Evolutionary conservation across 2,329 filamentous ascomycete genomes (phyloP).

Genomic region (Sporothrix dimorphospora): DNA sequence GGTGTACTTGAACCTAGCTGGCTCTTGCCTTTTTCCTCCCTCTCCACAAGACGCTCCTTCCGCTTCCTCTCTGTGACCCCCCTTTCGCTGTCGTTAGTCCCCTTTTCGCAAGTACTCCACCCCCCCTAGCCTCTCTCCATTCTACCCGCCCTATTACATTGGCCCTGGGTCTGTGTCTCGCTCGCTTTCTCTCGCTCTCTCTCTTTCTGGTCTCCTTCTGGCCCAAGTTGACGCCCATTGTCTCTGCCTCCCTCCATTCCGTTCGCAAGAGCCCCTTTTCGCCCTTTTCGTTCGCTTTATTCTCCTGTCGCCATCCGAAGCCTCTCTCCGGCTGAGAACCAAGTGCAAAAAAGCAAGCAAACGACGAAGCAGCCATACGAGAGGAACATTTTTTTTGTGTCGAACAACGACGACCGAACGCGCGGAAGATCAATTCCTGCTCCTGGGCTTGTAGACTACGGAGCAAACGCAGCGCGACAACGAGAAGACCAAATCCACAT

Average conservation of each 20-base stretch:
- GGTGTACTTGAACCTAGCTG: constrained; percentile 26
- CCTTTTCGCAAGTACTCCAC: constrained; percentile 29
- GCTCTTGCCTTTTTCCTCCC: constrained; percentile 6
- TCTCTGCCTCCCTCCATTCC: constrained; percentile 23
- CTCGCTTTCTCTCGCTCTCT: constrained; percentile 10
- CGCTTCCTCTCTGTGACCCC: constrained; percentile 21
- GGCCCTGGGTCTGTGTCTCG: background rate
- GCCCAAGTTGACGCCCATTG: background rate
- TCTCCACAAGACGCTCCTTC: constrained; percentile 26
- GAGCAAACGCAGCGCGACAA: background rate
- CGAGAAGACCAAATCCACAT: background rate
- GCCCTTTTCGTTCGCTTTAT: background rate
- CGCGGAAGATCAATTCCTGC: constrained; percentile 17
- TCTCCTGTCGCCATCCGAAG: constrained; percentile 2
- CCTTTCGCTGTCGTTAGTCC: constrained; percentile 20
- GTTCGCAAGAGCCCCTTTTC: constrained; percentile 16
- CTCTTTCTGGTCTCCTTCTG: background rate
- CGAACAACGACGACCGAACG: background rate
- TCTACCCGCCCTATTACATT: constrained; percentile 21
- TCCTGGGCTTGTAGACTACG: background rate
- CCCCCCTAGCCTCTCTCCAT: constrained; percentile 26
- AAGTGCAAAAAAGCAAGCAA: constrained; percentile 9
- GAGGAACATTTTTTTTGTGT: background rate
- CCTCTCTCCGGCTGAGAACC: background rate
- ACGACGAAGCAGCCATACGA: background rate